Percentiles rank a stretch among this genome's conserved stretches.
Evolutionary conservation across 495 filamentous ascomycete species (phyloP).

Genomic region (Hyaloscypha bicolor): DNA sequence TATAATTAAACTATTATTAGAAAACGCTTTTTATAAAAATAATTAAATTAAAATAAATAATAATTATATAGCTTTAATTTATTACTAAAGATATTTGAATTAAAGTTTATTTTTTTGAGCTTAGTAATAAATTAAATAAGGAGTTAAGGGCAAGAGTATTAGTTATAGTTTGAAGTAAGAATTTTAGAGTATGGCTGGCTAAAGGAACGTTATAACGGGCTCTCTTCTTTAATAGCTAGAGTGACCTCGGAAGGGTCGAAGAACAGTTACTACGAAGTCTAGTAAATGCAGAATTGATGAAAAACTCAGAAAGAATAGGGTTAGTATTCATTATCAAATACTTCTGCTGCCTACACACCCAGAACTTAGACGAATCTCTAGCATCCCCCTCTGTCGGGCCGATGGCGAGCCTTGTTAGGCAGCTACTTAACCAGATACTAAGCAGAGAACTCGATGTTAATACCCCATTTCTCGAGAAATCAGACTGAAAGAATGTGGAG

Average conservation of each 20-base stretch:
- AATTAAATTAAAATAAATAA: no score
- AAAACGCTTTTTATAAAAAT: no score
- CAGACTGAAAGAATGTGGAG: background rate
- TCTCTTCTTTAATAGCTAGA: background rate
- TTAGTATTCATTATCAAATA: conserved; percentile 2
- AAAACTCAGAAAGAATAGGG: background rate
- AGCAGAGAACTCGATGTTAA: background rate
- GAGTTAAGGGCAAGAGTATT: background rate
- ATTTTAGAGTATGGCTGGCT: background rate
- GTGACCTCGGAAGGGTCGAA: background rate
- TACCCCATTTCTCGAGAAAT: background rate
- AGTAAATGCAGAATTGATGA: background rate
- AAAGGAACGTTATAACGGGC: background rate
- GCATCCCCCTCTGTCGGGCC: background rate
- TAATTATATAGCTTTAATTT: no score
- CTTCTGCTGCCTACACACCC: conserved; percentile 2
- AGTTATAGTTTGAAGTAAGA: background rate
- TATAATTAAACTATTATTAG: no score
- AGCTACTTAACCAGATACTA: conserved; percentile 8
- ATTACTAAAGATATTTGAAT: no score
- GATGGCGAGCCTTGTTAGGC: background rate
- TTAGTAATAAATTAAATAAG: background rate
- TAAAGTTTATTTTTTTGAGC: no score
- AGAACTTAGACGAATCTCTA: background rate
- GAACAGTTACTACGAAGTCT: background rate